phyloP scores from a whole-genome alignment of 2,329 filamentous ascomycete species.

The Orbilia quercus region DNA sequence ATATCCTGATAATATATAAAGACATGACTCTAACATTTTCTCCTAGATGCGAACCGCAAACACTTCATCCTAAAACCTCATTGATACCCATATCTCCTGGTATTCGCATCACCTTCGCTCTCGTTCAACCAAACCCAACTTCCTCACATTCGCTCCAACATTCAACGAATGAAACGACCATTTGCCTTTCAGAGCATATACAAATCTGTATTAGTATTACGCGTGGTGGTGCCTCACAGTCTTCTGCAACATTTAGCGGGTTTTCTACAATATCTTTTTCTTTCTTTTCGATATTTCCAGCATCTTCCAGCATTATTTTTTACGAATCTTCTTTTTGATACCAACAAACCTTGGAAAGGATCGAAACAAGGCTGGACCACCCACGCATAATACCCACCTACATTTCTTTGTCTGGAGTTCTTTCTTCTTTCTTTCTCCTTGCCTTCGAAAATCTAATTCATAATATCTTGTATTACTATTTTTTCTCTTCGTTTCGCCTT shows the following conservation, averaged over 20 bases:
- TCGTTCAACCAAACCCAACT: constrained; percentile 22
- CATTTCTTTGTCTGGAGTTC: constrained; percentile 32
- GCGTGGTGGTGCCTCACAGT: constrained; percentile 52
- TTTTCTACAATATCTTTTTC: constrained; percentile 42
- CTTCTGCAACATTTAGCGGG: constrained; percentile 56
- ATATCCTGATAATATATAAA: constrained; percentile 12
- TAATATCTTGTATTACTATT: constrained; percentile 50
- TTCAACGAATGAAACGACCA: constrained; percentile 49
- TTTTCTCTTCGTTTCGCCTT: constrained; percentile 1
- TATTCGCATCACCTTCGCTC: constrained; percentile 38
- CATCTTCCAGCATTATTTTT: constrained; percentile 37
- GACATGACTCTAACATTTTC: constrained; percentile 37
- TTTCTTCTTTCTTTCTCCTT: constrained; percentile 23
- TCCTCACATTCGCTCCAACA: constrained; percentile 42
- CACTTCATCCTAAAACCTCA: constrained; percentile 22
- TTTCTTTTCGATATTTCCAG: constrained; percentile 14
- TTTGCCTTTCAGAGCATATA: constrained; percentile 45
- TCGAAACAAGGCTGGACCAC: constrained; percentile 50
- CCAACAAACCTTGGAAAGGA: constrained; percentile 47
- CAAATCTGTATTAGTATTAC: constrained; percentile 50
- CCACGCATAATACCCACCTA: constrained; percentile 56
- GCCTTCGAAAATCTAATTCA: constrained; percentile 11
- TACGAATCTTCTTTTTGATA: constrained; percentile 54
- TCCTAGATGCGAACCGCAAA: constrained; percentile 52
- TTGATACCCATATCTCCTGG: constrained; percentile 28